Evolutionary conservation across 2,329 filamentous ascomycete species (phyloP), one percentile per base, ranked within the genome.

Genomic region (Penicillium sp.): DNA sequence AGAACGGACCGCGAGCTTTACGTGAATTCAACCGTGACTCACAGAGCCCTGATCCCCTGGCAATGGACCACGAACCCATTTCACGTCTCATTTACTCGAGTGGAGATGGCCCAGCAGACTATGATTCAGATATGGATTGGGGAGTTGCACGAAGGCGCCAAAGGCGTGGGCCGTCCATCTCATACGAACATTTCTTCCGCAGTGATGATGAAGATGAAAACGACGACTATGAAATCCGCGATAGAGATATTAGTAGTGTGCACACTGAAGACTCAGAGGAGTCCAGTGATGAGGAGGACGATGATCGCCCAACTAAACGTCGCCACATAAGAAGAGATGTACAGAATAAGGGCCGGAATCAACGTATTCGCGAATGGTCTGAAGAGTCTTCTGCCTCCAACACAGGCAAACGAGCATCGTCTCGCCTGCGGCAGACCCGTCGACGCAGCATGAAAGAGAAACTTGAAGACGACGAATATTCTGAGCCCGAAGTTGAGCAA

Each of bases 361-460:
- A 16, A 42, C 40, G 8, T 38, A 11, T 8, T n/a, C 33, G 19
- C 17, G 19, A 45, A 28, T 44, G 54, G 8, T 51, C 43, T 3
- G 59, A 67, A 16, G 55, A 63, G 4, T 47, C 61, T 26, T 55
- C 52, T 26, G 50, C 36, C 25, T 45, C 55, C 4, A 42, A 51
- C 2, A 57, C 26, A 31, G 63, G 58, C 14, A 67, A 62, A 9
- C 67, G 73, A 10, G 61, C 57, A 31, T 77, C 74, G 6, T 68
- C 63, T 12, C 65, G 75, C 30, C 59, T 64, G 1, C 64, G 68
- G 25, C 67, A 63, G 22, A 51, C 57, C 4, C 47, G 65, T 7
- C 64, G 66, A 22, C 73, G 67, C 40, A 80, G 68, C 53, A 75
- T 84, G 69, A 73, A 68, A 50, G 82, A 84, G 51, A 58, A 67